A percentile compares a stretch with the other conserved stretches of the same genome.
phyloP scores from a whole-genome alignment of 305 asterid genomes.

The Fraxinus albicans region DNA sequence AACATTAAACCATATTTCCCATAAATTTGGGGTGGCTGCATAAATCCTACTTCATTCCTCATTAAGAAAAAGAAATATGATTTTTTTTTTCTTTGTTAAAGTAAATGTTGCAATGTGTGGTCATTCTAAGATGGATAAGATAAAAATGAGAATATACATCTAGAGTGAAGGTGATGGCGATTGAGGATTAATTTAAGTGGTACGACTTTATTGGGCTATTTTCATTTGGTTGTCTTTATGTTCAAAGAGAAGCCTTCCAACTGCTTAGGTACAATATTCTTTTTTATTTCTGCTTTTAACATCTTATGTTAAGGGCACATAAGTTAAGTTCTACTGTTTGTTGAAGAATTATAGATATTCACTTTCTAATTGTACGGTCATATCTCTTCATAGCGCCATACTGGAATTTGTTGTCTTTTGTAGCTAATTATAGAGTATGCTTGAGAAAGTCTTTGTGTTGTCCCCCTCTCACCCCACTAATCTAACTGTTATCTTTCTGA shows the following conservation, averaged over 20 bases:
- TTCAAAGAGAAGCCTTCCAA: neutral
- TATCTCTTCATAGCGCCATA: neutral
- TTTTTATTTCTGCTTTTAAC: neutral
- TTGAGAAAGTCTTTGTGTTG: neutral
- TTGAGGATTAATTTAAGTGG: neutral
- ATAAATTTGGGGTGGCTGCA: neutral
- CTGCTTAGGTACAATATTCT: neutral
- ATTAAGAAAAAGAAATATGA: neutral
- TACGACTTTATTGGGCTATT: neutral
- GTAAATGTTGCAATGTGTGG: neutral
- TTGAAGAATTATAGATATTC: neutral
- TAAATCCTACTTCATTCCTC: neutral
- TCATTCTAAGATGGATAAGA: neutral
- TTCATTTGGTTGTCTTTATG: neutral
- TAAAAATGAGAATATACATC: neutral
- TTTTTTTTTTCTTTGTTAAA: neutral
- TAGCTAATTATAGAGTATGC: neutral
- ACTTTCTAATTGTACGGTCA: neutral
- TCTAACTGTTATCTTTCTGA: neutral
- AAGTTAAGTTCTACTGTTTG: neutral
- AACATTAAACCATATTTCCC: neutral
- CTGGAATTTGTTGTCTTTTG: neutral
- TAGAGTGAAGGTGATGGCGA: neutral
- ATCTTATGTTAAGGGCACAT: neutral
- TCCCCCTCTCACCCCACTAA: neutral